These are phyloP conservation scores for Penicillium pulvis DNA, from an alignment of 495 filamentous ascomycete genomes.

Conservation along the genomic window DNA sequence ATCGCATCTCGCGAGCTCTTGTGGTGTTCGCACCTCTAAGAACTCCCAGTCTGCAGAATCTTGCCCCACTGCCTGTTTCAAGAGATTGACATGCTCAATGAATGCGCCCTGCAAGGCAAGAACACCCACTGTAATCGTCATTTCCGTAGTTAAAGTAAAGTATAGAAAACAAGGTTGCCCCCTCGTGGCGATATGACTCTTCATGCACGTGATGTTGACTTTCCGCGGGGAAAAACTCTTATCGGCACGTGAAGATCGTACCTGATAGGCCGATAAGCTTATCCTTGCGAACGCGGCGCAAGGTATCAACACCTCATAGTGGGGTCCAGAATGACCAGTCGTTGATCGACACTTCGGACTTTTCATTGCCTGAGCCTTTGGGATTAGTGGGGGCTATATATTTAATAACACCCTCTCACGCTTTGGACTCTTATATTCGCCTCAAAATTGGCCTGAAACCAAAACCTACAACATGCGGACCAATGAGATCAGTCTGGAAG, in stretches of 20 bases:
- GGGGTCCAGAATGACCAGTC: neutral
- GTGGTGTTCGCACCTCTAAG: constrained; percentile 75
- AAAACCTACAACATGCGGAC: neutral
- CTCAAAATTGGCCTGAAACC: too few species aligned
- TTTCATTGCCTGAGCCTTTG: neutral
- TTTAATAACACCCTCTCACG: neutral
- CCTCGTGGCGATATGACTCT: constrained; percentile 25
- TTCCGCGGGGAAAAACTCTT: constrained; percentile 28
- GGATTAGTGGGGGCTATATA: neutral
- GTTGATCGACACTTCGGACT: neutral
- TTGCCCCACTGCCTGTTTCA: constrained; percentile 62
- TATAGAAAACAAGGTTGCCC: constrained; percentile 2
- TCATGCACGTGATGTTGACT: constrained; percentile 26
- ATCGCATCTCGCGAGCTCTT: constrained; percentile 71
- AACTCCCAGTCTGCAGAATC: constrained; percentile 56
- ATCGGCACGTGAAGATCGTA: constrained; percentile 25
- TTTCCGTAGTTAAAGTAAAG: constrained; percentile 23
- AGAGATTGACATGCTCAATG: constrained; percentile 78
- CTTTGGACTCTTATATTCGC: neutral
- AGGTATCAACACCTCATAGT: neutral
- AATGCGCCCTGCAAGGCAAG: constrained; percentile 95
- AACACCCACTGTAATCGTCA: constrained; percentile 71
- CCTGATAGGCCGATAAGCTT: constrained; percentile 9
- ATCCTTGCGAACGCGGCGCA: neutral
- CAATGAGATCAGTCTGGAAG: constrained; percentile 18